Conservation (phyloP, 768 basidiomycete species). For the Chalciporus chontae region DNA sequence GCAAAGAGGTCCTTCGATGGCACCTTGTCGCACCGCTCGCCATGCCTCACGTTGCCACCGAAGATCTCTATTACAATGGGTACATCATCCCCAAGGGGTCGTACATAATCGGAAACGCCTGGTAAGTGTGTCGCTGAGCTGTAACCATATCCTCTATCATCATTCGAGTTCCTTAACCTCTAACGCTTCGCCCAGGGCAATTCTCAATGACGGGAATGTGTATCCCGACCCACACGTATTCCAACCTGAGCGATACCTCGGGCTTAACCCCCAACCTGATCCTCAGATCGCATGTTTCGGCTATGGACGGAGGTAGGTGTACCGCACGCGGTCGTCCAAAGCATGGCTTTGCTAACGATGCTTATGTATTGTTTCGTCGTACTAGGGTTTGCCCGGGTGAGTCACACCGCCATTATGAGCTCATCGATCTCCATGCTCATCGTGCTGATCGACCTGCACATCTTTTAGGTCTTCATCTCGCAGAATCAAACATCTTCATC, state of each 20-base stretch:
- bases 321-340: too few relatives aligned
- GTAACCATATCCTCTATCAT: too few relatives aligned
- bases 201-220: constrained; percentile 45
- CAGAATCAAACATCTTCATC: constrained; percentile 26
- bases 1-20: constrained; percentile 27
- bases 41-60: constrained; percentile 16
- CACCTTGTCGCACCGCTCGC: constrained; percentile 14
- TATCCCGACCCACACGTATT: constrained; percentile 34
- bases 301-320: constrained; percentile 27
- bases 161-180: too few relatives aligned
- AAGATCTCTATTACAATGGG: constrained; percentile 18
- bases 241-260: constrained; percentile 34
- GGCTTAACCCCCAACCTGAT: constrained; percentile 16
- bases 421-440: too few relatives aligned
- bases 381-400: constrained; percentile 21
- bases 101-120: constrained; percentile 19
- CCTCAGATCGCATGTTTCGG: constrained; percentile 21
- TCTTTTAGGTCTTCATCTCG: constrained; percentile 29
- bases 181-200: constrained; percentile 37
- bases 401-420: neutral
- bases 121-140: constrained; percentile 18
- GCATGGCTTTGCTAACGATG: neutral
- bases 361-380: neutral
- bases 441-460: too few relatives aligned
- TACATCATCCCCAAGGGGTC: constrained; percentile 25